Evolutionary conservation across 106 monocot genomes (phyloP), one percentile per base, ranked within the genome.

Genomic region (Dioscorea alata): DNA sequence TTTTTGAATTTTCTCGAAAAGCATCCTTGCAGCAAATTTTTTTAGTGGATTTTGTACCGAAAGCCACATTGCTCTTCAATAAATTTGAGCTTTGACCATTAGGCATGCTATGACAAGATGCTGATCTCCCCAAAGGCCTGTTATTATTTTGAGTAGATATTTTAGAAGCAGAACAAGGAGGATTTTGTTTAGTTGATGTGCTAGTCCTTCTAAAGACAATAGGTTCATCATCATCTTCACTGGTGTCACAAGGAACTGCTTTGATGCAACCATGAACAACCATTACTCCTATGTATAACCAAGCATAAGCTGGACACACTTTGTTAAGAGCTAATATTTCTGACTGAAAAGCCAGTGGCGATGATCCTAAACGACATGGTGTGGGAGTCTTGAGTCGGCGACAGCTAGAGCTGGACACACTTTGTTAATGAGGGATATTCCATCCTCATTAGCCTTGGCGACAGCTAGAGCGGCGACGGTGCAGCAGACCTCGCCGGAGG

Each of bases 141-240:
- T 73, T 76, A 57, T 33, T 25, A 23, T 73, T 86, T 57, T 79
- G 76, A 60, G 79, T 59, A 23, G 78, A 7, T 21, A 60, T 60
- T 51, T 71, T 78, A 24, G 69, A 59, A 18, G 76, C 33, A 70
- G 79, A 80, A 60, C 58, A 76, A n/a, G 57, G 13, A 49, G 70
- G 71, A 60, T 19, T 80, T 59, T 70, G 74, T 51, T 78, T 85
- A 4, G 77, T 60, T 16, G 50, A 20, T 49, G 25, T n/a, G 50
- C 33, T 73, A 23, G 66, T 28, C 66, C 88, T 78, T 69, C 65
- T 88, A 60, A 88, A 88, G 50, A 73, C 23, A 58, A 56, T 59
- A 14, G 83, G 88, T 12, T 14, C 70, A 64, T 87, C 86, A 17
- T 87, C 88, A 32, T 84, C 84, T 31, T 88, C 86, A 54, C 67